Conservation (phyloP, 106 monocot species). For the Xerophyta viscosa region DNA sequence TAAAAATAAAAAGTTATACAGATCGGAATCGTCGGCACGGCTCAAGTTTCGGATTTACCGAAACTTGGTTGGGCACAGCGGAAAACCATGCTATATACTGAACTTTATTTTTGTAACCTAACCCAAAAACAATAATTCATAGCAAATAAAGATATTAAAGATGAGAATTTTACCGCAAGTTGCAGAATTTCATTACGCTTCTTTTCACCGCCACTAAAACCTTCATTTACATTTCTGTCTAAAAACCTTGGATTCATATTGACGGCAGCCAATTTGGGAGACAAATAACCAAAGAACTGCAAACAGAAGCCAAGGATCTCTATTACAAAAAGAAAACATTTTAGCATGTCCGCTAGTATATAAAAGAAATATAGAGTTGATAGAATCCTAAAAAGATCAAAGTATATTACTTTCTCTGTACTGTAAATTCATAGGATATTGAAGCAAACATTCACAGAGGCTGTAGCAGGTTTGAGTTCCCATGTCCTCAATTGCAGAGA, state of each 20-base stretch:
- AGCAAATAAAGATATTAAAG: background rate
- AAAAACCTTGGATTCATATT: conserved; percentile 78
- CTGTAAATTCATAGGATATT: no score
- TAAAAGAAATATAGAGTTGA: background rate
- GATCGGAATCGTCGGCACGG: no score
- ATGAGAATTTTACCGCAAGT: conserved; percentile 65
- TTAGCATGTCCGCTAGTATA: background rate
- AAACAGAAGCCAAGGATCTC: conserved; percentile 3
- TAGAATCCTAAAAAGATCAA: background rate
- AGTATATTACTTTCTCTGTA: no score
- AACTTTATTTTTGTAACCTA: background rate
- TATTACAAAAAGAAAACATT: conserved; percentile 4
- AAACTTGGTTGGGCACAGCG: no score
- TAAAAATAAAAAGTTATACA: no score
- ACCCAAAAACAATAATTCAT: conserved; percentile 9
- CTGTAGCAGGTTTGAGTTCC: no score
- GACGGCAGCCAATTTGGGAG: conserved; percentile 56
- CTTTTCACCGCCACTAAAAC: conserved; percentile 93
- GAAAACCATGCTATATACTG: no score
- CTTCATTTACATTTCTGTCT: conserved; percentile 98
- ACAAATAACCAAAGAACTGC: conserved; percentile 79
- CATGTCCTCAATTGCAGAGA: no score
- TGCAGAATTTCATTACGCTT: conserved; percentile 97
- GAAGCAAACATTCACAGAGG: no score
- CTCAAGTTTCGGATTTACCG: no score